Percentiles rank a stretch among this genome's conserved stretches.
These are phyloP conservation scores for Coemansia sp. DNA, from an alignment of 192 early-diverging fungal species.

Conservation along the genomic window DNA sequence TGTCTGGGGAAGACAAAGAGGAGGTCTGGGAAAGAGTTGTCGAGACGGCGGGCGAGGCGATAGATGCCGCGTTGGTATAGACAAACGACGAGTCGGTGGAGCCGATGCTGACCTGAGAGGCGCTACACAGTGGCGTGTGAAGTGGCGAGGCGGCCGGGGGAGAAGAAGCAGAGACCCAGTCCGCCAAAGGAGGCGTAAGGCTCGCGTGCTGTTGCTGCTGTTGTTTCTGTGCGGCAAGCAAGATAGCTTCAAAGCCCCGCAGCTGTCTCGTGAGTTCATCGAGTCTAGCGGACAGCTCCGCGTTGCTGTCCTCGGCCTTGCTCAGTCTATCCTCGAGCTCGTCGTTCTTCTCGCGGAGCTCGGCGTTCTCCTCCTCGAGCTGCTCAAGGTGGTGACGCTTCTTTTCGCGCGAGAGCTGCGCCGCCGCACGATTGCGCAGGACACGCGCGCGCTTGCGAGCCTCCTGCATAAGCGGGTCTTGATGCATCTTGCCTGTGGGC, in stretches of 20 bases:
- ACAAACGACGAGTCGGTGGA: conserved; percentile 16
- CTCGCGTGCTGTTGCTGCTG: conserved; percentile 13
- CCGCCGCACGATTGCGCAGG: conserved; percentile 88
- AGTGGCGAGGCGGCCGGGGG: conserved; percentile 33
- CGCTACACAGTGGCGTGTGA: conserved; percentile 15
- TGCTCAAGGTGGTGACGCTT: conserved; percentile 79
- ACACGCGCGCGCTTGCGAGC: conserved; percentile 65
- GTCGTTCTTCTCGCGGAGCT: conserved; percentile 51
- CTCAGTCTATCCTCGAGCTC: conserved; percentile 44
- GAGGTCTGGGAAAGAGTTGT: not conserved
- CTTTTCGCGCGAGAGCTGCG: conserved; percentile 80
- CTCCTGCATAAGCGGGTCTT: conserved; percentile 52
- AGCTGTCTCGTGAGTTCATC: conserved; percentile 43
- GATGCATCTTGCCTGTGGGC: conserved; percentile 29
- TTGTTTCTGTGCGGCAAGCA: conserved; percentile 29
- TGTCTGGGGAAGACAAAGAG: conserved; percentile 8
- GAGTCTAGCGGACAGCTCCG: conserved; percentile 29
- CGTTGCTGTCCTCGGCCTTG: conserved; percentile 34
- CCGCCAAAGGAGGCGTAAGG: conserved; percentile 14
- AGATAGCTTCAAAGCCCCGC: conserved; percentile 38
- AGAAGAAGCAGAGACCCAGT: conserved; percentile 29
- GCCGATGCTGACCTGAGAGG: conserved; percentile 4
- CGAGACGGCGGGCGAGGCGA: not conserved
- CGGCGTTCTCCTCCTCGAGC: conserved; percentile 75
- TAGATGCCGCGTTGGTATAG: conserved; percentile 26